Evolutionary conservation across 2,329 filamentous ascomycete species (phyloP).

Genomic region (Endothia cerciana): DNA sequence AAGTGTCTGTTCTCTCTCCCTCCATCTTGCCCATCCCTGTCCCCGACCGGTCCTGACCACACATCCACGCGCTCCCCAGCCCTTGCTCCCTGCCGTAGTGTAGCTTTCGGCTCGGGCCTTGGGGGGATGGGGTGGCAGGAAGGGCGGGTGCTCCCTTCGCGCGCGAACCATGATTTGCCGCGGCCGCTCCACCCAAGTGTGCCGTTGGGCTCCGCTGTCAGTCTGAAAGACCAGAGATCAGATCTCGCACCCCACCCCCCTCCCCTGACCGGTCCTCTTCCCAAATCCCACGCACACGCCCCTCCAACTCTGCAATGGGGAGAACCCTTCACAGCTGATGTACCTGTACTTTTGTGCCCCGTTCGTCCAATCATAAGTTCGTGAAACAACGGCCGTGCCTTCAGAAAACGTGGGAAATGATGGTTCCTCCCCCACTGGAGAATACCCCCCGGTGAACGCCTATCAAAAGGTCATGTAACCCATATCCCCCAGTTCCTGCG

Average conservation of each 20-base stretch:
- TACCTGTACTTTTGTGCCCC: constrained; percentile 50
- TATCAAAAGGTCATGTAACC: background rate
- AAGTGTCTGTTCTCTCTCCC: constrained; percentile 33
- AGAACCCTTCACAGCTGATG: constrained; percentile 28
- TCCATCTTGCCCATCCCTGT: constrained; percentile 24
- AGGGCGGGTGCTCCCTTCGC: constrained; percentile 23
- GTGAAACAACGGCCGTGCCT: constrained; percentile 45
- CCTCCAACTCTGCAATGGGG: constrained; percentile 34
- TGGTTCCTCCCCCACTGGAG: background rate
- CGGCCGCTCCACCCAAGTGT: constrained; percentile 7
- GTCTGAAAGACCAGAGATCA: constrained; percentile 21
- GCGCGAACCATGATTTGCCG: constrained; percentile 28
- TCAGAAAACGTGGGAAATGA: constrained; percentile 46
- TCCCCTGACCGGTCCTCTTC: constrained; percentile 14
- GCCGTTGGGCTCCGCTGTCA: constrained; percentile 4
- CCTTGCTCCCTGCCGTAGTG: constrained; percentile 21
- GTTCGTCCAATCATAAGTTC: constrained; percentile 58
- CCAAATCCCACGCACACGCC: constrained; percentile 28
- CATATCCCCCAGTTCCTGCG: constrained; percentile 12
- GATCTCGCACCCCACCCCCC: constrained; percentile 13
- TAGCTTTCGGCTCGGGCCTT: constrained; percentile 29
- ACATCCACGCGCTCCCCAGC: constrained; percentile 1
- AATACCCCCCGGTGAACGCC: constrained; percentile 1
- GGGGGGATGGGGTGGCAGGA: constrained; percentile 11
- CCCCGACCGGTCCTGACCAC: constrained; percentile 11